These are phyloP conservation scores for Dianthus caryophyllus DNA, from an alignment of 148 eudicot genomes.

Conservation along the genomic window DNA sequence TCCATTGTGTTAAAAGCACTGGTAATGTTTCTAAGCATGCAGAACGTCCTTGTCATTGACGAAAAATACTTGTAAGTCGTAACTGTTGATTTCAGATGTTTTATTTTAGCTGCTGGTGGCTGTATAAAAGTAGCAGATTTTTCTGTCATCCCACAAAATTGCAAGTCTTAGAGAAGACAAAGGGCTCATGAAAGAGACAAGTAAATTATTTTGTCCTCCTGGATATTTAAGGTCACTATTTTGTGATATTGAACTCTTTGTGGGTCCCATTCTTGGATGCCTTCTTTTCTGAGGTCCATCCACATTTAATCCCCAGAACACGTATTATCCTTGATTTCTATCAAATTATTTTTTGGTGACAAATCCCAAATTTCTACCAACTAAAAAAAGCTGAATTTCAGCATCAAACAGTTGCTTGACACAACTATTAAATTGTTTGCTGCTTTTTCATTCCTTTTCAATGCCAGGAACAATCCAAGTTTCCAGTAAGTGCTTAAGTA, in stretches of 20 bases:
- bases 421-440: background rate
- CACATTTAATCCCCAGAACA: conserved; percentile 27
- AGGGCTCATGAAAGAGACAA: conserved; percentile 20
- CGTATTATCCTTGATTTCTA: conserved; percentile 18
- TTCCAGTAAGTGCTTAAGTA: conserved; percentile 63
- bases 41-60: too few species aligned
- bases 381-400: conserved; percentile 12
- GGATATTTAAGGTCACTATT: conserved; percentile 16
- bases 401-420: background rate
- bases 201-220: background rate
- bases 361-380: background rate
- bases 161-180: background rate
- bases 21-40: too few species aligned
- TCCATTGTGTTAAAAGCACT: too few species aligned
- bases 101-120: too few species aligned
- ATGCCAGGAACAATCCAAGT: conserved; percentile 96
- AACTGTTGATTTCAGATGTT: too few species aligned
- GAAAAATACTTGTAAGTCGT: too few species aligned
- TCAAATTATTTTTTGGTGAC: conserved; percentile 1
- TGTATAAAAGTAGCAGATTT: background rate
- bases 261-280: conserved; percentile 17
- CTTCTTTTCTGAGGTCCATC: conserved; percentile 26
- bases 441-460: conserved; percentile 20
- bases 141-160: background rate
- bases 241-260: background rate